Percentiles rank a stretch among this genome's conserved stretches.
Evolutionary conservation across 192 early-diverging fungal species (phyloP).

Genomic region (Chytriomyces sp.): DNA sequence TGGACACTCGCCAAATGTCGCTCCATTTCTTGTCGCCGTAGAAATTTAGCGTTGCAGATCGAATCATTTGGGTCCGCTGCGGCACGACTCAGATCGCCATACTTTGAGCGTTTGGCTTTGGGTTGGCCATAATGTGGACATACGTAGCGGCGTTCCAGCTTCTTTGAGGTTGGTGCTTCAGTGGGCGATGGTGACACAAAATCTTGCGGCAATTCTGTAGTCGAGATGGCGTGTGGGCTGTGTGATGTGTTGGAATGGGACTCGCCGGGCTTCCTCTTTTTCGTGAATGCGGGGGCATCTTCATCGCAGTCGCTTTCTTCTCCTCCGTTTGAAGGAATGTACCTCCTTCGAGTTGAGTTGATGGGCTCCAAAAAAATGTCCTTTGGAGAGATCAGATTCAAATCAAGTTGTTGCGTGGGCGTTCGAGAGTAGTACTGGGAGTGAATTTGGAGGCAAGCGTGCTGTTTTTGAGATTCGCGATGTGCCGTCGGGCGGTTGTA

Average conservation of each 20-base stretch:
- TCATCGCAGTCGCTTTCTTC: background rate
- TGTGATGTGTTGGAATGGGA: background rate
- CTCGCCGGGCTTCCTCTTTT: background rate
- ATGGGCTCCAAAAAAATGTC: too few relatives aligned
- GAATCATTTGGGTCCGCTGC: background rate
- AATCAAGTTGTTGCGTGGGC: too few relatives aligned
- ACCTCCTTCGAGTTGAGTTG: background rate
- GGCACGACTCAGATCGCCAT: background rate
- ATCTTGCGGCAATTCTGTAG: background rate
- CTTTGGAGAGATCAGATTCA: too few relatives aligned
- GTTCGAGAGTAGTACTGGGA: too few relatives aligned
- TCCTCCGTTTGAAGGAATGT: background rate
- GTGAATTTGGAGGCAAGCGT: too few relatives aligned
- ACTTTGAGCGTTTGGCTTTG: background rate
- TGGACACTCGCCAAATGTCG: slow-evolving; percentile 4
- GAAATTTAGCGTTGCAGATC: slow-evolving; percentile 4
- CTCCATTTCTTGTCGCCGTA: slow-evolving; percentile 25
- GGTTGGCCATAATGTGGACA: slow-evolving; percentile 15
- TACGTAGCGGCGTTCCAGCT: background rate
- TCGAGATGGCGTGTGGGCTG: background rate
- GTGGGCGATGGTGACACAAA: background rate
- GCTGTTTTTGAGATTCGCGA: too few relatives aligned
- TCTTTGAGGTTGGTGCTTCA: background rate
- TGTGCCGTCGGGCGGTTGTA: too few relatives aligned
- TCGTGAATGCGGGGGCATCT: background rate